phyloP scores from a whole-genome alignment of 2,329 filamentous ascomycete species.

The Fusarium cicatricum region DNA sequence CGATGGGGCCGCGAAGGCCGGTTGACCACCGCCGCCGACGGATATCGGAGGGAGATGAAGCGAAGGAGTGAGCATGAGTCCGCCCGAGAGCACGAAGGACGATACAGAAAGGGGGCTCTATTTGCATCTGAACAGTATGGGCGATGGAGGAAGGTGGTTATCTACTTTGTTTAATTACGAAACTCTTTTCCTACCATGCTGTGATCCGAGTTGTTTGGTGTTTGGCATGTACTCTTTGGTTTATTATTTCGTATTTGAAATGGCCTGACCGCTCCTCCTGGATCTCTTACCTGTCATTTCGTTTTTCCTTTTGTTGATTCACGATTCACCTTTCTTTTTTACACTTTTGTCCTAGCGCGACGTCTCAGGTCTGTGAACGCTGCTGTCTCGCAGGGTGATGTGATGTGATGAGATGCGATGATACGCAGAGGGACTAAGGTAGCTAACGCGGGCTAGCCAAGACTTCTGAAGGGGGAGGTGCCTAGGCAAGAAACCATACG shows the following conservation, averaged over 20 bases:
- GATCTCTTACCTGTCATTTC: neutral
- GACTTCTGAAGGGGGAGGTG: neutral
- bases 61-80: conserved; percentile 28
- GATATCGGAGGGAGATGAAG: conserved; percentile 10
- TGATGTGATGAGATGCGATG: neutral
- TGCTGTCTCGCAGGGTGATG: neutral
- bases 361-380: neutral
- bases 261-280: neutral
- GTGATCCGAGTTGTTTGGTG: conserved; percentile 18
- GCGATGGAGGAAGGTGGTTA: conserved; percentile 51
- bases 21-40: conserved; percentile 22
- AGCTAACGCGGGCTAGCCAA: neutral
- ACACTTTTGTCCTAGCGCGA: neutral
- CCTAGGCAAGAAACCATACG: neutral
- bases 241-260: conserved; percentile 5
- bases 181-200: conserved; percentile 44
- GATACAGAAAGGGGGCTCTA: conserved; percentile 33
- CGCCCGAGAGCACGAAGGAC: conserved; percentile 30
- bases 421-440: neutral
- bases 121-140: conserved; percentile 46
- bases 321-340: conserved; percentile 13
- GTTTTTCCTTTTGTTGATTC: conserved; percentile 17
- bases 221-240: conserved; percentile 17
- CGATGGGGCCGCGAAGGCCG: conserved; percentile 34
- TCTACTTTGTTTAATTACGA: conserved; percentile 64